These are phyloP conservation scores for Mrakia gelida DNA, from an alignment of 768 basidiomycete genomes.

Conservation along the genomic window DNA sequence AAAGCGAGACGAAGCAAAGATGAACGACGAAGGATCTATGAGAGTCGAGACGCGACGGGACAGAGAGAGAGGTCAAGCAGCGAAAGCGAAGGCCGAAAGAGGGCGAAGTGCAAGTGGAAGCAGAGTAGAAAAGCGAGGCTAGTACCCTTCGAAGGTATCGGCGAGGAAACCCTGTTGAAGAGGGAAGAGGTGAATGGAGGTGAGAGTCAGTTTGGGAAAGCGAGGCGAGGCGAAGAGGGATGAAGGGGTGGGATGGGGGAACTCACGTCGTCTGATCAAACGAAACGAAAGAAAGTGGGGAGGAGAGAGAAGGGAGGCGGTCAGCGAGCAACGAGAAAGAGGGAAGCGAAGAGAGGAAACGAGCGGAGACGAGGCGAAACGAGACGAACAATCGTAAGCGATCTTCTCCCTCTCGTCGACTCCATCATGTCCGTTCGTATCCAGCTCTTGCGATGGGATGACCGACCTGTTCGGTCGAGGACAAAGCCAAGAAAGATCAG, in stretches of 20 bases:
- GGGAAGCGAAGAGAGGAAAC: no score
- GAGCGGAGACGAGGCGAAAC: background rate
- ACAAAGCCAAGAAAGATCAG: background rate
- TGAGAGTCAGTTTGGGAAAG: background rate
- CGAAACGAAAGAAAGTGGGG: background rate
- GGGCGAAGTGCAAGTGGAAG: background rate
- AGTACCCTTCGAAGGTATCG: conserved; percentile 18
- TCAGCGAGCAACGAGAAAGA: background rate
- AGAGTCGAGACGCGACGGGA: no score
- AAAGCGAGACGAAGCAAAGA: no score
- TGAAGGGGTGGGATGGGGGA: background rate
- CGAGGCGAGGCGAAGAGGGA: background rate
- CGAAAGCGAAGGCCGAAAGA: background rate
- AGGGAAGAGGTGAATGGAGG: no score
- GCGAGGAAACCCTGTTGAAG: conserved; percentile 9
- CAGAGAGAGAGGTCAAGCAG: no score
- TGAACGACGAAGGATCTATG: no score
- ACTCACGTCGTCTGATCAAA: conserved; percentile 14
- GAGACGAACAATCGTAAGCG: conserved; percentile 21
- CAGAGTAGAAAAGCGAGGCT: background rate
- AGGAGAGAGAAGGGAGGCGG: background rate
- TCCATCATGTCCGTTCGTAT: background rate
- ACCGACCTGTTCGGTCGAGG: background rate
- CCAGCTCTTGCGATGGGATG: conserved; percentile 23
- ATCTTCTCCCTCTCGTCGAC: conserved; percentile 21